phyloP scores from a whole-genome alignment of 192 early-diverging fungal species.

The Phlyctochytrium planicorne region DNA sequence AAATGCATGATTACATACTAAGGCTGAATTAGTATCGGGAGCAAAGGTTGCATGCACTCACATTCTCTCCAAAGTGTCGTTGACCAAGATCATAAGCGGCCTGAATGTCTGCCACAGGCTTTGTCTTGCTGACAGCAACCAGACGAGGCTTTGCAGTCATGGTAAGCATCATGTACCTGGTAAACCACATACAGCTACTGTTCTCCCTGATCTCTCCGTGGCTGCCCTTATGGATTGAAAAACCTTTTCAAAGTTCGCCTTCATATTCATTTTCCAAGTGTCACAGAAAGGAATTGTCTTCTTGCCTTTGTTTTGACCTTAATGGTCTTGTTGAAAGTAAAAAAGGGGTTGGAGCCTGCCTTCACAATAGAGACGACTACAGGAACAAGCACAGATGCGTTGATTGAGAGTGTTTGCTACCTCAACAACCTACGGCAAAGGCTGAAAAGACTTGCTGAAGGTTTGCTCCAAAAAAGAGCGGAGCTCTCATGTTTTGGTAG shows the following conservation, averaged over 20 bases:
- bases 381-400: not conserved
- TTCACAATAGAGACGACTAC: not conserved
- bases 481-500: constrained; percentile 25
- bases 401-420: not conserved
- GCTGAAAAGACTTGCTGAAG: constrained; percentile 14
- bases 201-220: not conserved
- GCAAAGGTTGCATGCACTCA: constrained; percentile 31
- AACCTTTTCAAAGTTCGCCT: not conserved
- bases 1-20: constrained; percentile 37
- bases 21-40: constrained; percentile 7
- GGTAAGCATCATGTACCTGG: not conserved
- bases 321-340: not conserved
- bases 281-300: not conserved
- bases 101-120: constrained; percentile 77
- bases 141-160: constrained; percentile 47
- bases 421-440: constrained; percentile 18
- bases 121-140: constrained; percentile 94
- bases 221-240: not conserved
- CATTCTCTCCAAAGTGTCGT: constrained; percentile 96
- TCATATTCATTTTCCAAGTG: not conserved
- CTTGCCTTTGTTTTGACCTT: not conserved
- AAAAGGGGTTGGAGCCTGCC: not conserved
- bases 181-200: no score
- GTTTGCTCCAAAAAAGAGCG: constrained; percentile 3
- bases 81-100: constrained; percentile 81